Evolutionary conservation across 169 alveolate species (phyloP).

Genomic region (Plasmodium blacklocki): DNA sequence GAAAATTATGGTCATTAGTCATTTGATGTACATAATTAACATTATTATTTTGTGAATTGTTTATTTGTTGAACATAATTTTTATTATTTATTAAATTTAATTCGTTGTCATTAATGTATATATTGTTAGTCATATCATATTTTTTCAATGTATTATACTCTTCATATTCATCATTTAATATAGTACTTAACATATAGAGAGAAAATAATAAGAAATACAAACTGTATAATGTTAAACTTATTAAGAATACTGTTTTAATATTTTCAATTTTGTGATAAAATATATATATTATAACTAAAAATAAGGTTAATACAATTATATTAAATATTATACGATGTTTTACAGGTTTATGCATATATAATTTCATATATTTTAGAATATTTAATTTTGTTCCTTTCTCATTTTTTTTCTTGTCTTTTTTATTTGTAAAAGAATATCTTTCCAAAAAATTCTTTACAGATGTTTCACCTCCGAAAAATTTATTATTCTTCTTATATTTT

Average conservation of each 20-base stretch:
- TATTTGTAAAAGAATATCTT: not conserved
- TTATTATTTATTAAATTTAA: slow-evolving; percentile 6
- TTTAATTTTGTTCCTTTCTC: slow-evolving; percentile 16
- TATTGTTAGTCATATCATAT: not conserved
- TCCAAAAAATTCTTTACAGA: slow-evolving; percentile 1
- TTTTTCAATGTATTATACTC: slow-evolving; percentile 4
- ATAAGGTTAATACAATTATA: slow-evolving; percentile 1
- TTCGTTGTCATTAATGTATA: not conserved
- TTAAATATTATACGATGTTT: slow-evolving; percentile 29
- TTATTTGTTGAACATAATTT: not conserved
- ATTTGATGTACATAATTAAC: not conserved
- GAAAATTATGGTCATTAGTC: not conserved
- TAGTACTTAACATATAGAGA: slow-evolving; percentile 44
- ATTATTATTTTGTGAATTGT: not conserved
- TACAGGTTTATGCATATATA: slow-evolving; percentile 14
- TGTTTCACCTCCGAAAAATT: not conserved
- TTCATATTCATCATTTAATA: slow-evolving; percentile 32
- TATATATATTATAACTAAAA: slow-evolving; percentile 18
- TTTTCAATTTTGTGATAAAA: slow-evolving; percentile 15
- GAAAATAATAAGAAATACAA: slow-evolving; percentile 32
- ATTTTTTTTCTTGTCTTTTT: not conserved
- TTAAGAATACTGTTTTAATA: slow-evolving; percentile 22
- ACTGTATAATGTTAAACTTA: slow-evolving; percentile 36
- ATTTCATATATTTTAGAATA: slow-evolving; percentile 3
- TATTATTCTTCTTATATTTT: not conserved